phyloP scores from a whole-genome alignment of 1,139 yeast genomes.

The Suhomyces ambrosiae region DNA sequence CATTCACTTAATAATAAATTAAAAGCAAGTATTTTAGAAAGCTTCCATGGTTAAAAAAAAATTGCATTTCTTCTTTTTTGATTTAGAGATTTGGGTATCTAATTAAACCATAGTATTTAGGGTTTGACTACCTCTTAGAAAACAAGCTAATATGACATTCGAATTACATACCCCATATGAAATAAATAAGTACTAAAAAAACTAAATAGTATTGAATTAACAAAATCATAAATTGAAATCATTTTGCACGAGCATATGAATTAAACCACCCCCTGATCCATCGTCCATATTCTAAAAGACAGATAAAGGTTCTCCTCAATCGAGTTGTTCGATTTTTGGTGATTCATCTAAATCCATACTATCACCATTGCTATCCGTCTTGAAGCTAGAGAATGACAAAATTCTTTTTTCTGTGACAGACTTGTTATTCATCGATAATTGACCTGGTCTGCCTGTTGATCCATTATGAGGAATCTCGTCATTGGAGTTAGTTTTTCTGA shows the following conservation, averaged over 20 bases:
- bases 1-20: constrained; percentile 15
- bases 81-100: too few species aligned
- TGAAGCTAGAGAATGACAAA: constrained; percentile 13
- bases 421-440: constrained; percentile 30
- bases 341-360: constrained; percentile 21
- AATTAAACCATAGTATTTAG: too few species aligned
- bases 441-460: constrained; percentile 33
- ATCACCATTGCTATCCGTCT: constrained; percentile 11
- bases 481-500: constrained; percentile 32
- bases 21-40: too few species aligned
- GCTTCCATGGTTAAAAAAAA: too few species aligned
- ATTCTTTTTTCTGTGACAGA: constrained; percentile 40
- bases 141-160: too few species aligned
- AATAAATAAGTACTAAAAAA: constrained; percentile 3
- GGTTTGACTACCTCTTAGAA: too few species aligned
- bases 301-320: constrained; percentile 9
- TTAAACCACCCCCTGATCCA: not conserved
- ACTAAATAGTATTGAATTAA: not conserved
- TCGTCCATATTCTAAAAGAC: too few species aligned
- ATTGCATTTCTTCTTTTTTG: too few species aligned
- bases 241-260: not conserved
- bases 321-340: constrained; percentile 17
- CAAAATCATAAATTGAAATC: too few species aligned
- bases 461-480: constrained; percentile 22
- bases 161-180: constrained; percentile 2